Percentiles rank a stretch among this genome's conserved stretches.
These are phyloP conservation scores for Danielozyma ontarioensis DNA, from an alignment of 805 yeast genomes.

Conservation along the genomic window DNA sequence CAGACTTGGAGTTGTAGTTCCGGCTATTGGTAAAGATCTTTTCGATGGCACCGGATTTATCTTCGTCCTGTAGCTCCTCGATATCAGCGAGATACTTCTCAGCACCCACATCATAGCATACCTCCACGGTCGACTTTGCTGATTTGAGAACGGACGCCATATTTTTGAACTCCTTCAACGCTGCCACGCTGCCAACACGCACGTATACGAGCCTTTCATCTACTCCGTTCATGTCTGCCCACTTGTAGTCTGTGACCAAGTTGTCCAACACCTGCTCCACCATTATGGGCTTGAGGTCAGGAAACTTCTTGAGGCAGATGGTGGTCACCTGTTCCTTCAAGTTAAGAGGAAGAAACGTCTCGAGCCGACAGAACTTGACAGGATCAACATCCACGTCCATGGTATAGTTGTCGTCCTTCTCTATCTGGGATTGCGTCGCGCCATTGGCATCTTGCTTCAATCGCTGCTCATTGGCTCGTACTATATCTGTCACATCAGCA, in stretches of 20 bases:
- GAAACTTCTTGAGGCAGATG: conserved; percentile 29
- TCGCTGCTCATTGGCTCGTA: conserved; percentile 2
- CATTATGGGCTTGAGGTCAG: conserved; percentile 19
- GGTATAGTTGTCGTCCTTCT: conserved; percentile 5
- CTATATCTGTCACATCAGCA: conserved; percentile 6
- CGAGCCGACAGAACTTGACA: conserved; percentile 18
- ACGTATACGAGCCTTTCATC: conserved; percentile 30
- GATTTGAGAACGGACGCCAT: neutral
- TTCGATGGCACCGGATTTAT: neutral
- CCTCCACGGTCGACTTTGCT: conserved; percentile 2
- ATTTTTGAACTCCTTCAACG: conserved; percentile 11
- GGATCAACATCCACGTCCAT: conserved; percentile 12
- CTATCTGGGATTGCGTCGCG: neutral
- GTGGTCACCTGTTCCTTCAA: conserved; percentile 32
- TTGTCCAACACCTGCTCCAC: conserved; percentile 29
- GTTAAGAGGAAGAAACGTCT: conserved; percentile 24
- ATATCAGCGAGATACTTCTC: conserved; percentile 1
- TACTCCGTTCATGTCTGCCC: conserved; percentile 31
- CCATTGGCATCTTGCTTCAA: neutral
- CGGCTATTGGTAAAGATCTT: conserved; percentile 12
- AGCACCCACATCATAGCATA: conserved; percentile 6
- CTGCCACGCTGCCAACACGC: conserved; percentile 16
- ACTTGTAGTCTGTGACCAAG: conserved; percentile 18
- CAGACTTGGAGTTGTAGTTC: conserved; percentile 18
- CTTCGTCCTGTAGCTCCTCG: neutral